Conservation (phyloP, 148 eudicot genomes). For the Gaultheria prostrata region DNA sequence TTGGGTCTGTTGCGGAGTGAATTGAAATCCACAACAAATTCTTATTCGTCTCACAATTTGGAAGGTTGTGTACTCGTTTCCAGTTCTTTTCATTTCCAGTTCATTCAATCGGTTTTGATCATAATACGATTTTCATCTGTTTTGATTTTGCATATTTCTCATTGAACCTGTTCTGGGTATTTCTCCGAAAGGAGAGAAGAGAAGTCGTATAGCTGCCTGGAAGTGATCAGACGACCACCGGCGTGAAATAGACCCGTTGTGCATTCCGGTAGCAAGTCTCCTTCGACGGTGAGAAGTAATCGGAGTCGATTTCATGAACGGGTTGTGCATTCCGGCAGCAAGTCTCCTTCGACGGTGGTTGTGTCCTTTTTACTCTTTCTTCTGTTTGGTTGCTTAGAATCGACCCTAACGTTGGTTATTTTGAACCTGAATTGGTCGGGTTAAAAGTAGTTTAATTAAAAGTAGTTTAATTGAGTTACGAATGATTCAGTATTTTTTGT, state of each 20-base stretch:
- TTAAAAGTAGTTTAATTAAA: not conserved
- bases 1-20: not conserved
- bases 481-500: not conserved
- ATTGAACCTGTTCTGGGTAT: not conserved
- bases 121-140: not conserved
- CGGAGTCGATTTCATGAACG: no score
- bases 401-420: not conserved
- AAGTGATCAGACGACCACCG: no score
- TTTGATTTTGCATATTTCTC: not conserved
- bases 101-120: not conserved
- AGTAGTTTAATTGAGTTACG: not conserved
- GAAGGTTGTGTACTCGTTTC: not conserved
- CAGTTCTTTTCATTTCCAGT: not conserved
- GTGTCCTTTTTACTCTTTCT: not conserved
- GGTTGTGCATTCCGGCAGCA: no score
- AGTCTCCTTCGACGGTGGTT: no score
- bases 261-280: no score
- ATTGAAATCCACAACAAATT: not conserved
- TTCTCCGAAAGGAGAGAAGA: no score
- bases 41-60: not conserved
- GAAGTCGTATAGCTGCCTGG: no score
- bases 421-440: not conserved
- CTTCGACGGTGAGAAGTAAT: no score
- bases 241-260: no score
- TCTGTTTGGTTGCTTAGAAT: constrained; percentile 6